Conservation (phyloP, 495 filamentous ascomycete species). For the Aspergillus wentii region DNA sequence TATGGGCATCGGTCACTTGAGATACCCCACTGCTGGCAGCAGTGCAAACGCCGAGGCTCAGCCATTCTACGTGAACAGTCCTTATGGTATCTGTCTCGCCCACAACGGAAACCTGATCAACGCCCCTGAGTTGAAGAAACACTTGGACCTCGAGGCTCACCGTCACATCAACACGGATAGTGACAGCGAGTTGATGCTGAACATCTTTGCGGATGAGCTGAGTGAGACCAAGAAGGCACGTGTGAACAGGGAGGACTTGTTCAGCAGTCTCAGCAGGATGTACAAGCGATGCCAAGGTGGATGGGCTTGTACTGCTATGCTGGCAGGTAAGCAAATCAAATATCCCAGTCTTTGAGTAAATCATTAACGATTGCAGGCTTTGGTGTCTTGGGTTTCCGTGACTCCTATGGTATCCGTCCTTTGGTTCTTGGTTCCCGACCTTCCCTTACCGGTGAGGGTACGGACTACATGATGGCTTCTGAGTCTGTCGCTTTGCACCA, state of each 20-base stretch:
- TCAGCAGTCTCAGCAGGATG: slow-evolving; percentile 67
- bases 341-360: not conserved
- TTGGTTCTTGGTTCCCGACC: slow-evolving; percentile 74
- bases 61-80: slow-evolving; percentile 92
- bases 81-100: slow-evolving; percentile 68
- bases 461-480: slow-evolving; percentile 96
- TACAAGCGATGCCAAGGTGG: slow-evolving; percentile 78
- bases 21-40: slow-evolving; percentile 88
- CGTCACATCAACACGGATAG: slow-evolving; percentile 96
- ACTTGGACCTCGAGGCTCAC: slow-evolving; percentile 83
- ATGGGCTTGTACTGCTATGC: slow-evolving; percentile 86
- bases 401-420: slow-evolving; percentile 86
- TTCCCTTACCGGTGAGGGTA: slow-evolving; percentile 61
- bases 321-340: slow-evolving; percentile 57
- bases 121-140: slow-evolving; percentile 69
- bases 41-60: slow-evolving; percentile 57
- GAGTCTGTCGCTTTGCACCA: slow-evolving; percentile 89
- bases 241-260: slow-evolving; percentile 88
- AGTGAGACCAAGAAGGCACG: slow-evolving; percentile 95
- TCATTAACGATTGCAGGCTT: slow-evolving; percentile 49
- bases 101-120: slow-evolving; percentile 97
- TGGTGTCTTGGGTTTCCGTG: slow-evolving; percentile 85
- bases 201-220: slow-evolving; percentile 89
- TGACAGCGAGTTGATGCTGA: slow-evolving; percentile 92
- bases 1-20: slow-evolving; percentile 85